Conservation (phyloP, 768 basidiomycete genomes). For the Floccularia luteovirens region DNA sequence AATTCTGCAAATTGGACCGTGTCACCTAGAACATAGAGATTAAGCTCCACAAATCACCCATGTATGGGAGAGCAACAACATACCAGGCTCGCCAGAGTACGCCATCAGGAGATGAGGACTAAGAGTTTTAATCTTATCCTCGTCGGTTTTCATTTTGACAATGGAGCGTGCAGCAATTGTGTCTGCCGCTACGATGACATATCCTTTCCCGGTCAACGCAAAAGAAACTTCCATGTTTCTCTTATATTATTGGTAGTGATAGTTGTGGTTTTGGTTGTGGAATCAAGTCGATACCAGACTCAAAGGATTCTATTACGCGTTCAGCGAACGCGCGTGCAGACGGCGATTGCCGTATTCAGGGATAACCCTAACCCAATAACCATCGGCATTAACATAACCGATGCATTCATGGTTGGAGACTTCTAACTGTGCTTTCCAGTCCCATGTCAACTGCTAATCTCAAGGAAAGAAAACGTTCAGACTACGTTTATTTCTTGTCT, state of each 20-base stretch:
- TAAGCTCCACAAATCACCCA: constrained; percentile 1
- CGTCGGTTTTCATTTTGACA: constrained; percentile 95
- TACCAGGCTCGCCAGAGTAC: constrained; percentile 90
- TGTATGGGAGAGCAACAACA: constrained; percentile 11
- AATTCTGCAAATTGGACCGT: constrained; percentile 96
- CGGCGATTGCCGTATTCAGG: not conserved
- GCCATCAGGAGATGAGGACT: constrained; percentile 93
- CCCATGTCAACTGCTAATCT: constrained; percentile 17
- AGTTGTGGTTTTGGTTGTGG: constrained; percentile 1
- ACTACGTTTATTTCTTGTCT: constrained; percentile 53
- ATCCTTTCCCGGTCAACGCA: constrained; percentile 87
- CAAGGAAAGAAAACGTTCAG: constrained; percentile 34
- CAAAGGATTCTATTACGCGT: constrained; percentile 1
- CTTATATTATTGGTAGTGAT: constrained; percentile 6
- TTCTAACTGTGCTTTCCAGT: not conserved
- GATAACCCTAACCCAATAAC: not conserved
- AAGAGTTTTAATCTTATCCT: constrained; percentile 93
- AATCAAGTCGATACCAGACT: constrained; percentile 1
- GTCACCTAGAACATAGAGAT: constrained; percentile 52
- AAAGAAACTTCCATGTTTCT: constrained; percentile 90
- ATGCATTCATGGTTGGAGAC: not conserved
- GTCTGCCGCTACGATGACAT: constrained; percentile 88
- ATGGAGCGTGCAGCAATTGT: constrained; percentile 86
- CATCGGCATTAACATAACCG: not conserved
- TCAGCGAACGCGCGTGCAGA: constrained; percentile 1